Conservation (phyloP, 2,329 filamentous ascomycete genomes). For the Nigrospora oryzae region DNA sequence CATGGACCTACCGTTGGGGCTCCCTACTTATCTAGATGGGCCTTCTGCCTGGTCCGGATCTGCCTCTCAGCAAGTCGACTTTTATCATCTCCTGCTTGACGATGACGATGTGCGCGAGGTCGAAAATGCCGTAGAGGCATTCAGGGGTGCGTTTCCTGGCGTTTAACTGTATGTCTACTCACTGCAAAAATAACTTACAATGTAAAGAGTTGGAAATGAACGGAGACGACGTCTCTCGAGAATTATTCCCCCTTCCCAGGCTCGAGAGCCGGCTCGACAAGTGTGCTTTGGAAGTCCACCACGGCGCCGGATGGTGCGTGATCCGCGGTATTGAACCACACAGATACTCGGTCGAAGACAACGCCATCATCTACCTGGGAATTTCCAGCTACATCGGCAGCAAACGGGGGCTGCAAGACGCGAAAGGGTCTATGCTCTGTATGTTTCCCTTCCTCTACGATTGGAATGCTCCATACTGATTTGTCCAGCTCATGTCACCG, state of each 20-base stretch:
- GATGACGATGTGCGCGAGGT: slow-evolving; percentile 12
- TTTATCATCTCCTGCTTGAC: slow-evolving; percentile 10
- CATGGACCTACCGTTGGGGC: slow-evolving; percentile 6
- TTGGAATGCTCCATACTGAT: slow-evolving; percentile 7
- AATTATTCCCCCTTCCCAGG: slow-evolving; percentile 31
- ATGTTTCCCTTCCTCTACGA: slow-evolving; percentile 10
- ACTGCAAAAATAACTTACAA: slow-evolving; percentile 7
- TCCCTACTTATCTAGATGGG: slow-evolving; percentile 8
- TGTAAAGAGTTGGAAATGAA: slow-evolving; percentile 22
- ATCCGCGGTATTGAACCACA: slow-evolving; percentile 42
- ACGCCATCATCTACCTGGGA: slow-evolving; percentile 45
- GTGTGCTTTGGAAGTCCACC: slow-evolving; percentile 26
- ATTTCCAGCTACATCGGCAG: slow-evolving; percentile 48
- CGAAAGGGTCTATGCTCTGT: slow-evolving; percentile 39
- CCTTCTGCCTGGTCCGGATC: slow-evolving; percentile 11
- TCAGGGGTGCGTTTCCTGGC: slow-evolving; percentile 12
- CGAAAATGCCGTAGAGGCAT: slow-evolving; percentile 12
- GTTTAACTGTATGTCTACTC: not conserved
- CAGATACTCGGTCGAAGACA: slow-evolving; percentile 42
- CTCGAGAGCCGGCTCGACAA: slow-evolving; percentile 24
- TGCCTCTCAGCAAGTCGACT: slow-evolving; percentile 4
- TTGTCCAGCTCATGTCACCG: slow-evolving; percentile 35
- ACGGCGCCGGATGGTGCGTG: slow-evolving; percentile 41
- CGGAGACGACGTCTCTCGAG: slow-evolving; percentile 23
- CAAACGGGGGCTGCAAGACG: slow-evolving; percentile 40